Evolutionary conservation across 2,329 filamentous ascomycete species (phyloP).

Genomic region (Aspergillus sp.): DNA sequence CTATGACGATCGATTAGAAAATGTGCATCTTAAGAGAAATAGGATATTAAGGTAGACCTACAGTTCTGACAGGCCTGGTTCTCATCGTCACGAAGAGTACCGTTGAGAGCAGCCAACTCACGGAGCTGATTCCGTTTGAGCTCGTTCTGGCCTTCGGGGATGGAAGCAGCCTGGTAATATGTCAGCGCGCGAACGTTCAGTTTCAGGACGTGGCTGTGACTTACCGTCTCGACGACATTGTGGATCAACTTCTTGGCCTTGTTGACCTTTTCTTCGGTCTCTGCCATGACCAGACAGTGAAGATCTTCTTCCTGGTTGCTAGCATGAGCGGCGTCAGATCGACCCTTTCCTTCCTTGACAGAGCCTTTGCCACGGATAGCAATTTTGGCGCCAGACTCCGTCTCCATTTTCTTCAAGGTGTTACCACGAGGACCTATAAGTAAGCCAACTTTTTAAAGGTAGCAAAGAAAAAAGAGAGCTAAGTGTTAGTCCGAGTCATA

Average conservation of each 20-base stretch:
- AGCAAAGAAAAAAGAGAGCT: constrained; percentile 67
- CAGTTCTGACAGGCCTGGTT: constrained; percentile 99
- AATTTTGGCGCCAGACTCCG: constrained; percentile 95
- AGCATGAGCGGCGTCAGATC: constrained; percentile 95
- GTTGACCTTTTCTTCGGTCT: constrained; percentile 98
- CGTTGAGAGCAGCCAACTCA: constrained; percentile 95
- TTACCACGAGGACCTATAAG: constrained; percentile 99
- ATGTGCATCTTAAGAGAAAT: not conserved
- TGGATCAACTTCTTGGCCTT: constrained; percentile 98
- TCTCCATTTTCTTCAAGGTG: constrained; percentile 99
- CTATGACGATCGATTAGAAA: constrained; percentile 20
- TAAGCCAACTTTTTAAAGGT: constrained; percentile 87
- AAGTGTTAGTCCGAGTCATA: constrained; percentile 72
- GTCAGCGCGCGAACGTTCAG: too few species aligned
- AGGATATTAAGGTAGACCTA: constrained; percentile 26
- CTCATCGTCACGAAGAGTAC: constrained; percentile 96
- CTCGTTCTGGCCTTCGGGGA: constrained; percentile 97
- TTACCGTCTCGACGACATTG: constrained; percentile 93
- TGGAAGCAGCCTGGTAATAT: constrained; percentile 72
- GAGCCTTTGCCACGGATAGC: constrained; percentile 99
- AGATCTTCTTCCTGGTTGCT: constrained; percentile 99
- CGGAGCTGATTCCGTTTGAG: constrained; percentile 97
- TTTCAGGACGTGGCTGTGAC: too few species aligned
- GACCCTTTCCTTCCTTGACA: constrained; percentile 98
- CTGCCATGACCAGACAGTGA: constrained; percentile 98